Evolutionary conservation across 2,329 filamentous ascomycete species (phyloP).

Genomic region (Talaromyces sp.): DNA sequence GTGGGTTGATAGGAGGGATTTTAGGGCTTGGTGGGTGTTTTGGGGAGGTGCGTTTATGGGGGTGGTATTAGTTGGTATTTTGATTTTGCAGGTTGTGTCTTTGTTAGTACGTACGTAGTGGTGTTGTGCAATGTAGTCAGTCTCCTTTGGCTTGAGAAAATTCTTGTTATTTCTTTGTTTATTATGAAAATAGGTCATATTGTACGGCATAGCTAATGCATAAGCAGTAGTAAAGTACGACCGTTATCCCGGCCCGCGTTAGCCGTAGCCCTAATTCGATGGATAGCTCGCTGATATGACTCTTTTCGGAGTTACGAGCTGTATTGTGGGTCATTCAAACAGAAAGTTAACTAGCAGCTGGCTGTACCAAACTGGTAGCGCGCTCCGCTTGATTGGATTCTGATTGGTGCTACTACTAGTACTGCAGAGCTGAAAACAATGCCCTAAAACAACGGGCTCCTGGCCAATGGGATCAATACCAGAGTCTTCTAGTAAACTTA

Average conservation of each 20-base stretch:
- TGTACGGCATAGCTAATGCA: background rate
- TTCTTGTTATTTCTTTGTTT: no score
- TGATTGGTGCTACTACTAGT: no score
- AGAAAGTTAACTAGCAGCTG: background rate
- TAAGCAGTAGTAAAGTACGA: background rate
- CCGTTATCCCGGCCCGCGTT: background rate
- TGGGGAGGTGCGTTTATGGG: background rate
- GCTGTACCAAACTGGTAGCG: background rate
- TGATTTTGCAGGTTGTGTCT: background rate
- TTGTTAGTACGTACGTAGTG: background rate
- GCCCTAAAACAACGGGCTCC: background rate
- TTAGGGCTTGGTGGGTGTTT: slow-evolving; percentile 14
- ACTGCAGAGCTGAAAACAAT: background rate
- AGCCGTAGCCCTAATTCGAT: background rate
- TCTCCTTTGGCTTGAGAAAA: background rate
- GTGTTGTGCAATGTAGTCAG: no score
- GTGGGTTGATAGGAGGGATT: slow-evolving; percentile 15
- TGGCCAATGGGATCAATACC: background rate
- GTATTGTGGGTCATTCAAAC: background rate
- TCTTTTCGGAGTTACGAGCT: background rate
- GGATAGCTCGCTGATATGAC: background rate
- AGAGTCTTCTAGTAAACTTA: no score
- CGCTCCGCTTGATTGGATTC: no score
- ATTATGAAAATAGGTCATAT: no score
- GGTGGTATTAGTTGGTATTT: background rate